Evolutionary conservation across 2,329 filamentous ascomycete species (phyloP), one percentile per base, ranked within the genome.

Genomic region (Rutstroemia sp.): DNA sequence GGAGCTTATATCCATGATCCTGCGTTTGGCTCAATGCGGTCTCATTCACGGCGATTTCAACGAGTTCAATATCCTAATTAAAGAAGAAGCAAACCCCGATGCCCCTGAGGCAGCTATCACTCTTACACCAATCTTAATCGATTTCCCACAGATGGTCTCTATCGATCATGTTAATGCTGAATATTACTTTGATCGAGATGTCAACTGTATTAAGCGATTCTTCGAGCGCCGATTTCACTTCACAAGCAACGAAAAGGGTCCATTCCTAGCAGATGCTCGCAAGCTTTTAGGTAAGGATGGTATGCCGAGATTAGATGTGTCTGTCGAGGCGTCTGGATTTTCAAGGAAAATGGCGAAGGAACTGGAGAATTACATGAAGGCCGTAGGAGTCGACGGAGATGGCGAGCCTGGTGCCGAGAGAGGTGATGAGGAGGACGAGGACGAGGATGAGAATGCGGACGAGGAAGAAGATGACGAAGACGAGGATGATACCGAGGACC

Each of bases 11-110:
- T 80, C 83, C 44, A 81, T 96, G 64, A 90, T 99, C 56, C 76
- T 99, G 45, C 82, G 85, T 27, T 78, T 99, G 42, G 92, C 94
- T 5, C 83, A 83, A 60, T 84, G 92, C 64, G 94, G 94, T 6
- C 76, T 99, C 48, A 99, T 99, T 60, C 94, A 99, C 69, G 94
- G 94, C 60, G 94, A 99, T 70, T 99, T 95, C 76, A 99, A 99
- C 75, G 95, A 99, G 72, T 99, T 99, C 79, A 99, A 99, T 71
- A 92, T 99, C 61, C 76, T 99, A 37, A 85, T 99, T 70, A 90
- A 94, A 69, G 92, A 97, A 70, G 82, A 77, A 48, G 69, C 68
- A 37, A 62, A 68, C 37, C 65, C 70, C 19, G 61, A 65, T 9
- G 71, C 73, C 5, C 72, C 77, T 64, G 61, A 70, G 44, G 73